These are phyloP conservation scores for Pseudoneurospora amorphoporcata DNA, from an alignment of 495 filamentous ascomycete species.

Conservation along the genomic window DNA sequence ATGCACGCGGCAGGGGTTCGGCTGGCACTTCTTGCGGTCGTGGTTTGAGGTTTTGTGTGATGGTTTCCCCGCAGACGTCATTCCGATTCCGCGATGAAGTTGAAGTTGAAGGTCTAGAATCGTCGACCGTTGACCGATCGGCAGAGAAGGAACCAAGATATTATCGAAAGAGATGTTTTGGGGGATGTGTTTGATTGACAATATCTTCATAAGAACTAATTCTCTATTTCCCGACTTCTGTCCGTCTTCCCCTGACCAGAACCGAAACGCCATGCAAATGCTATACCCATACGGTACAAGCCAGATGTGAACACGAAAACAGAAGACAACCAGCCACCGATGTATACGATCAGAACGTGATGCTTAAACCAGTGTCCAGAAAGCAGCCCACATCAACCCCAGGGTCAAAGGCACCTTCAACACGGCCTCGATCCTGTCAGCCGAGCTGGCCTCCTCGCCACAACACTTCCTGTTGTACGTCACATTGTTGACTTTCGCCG, in stretches of 20 bases:
- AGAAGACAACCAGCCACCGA: neutral
- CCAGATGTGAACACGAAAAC: neutral
- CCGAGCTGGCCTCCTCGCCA: conserved; percentile 32
- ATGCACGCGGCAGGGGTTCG: neutral
- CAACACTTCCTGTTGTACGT: conserved; percentile 70
- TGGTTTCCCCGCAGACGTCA: conserved; percentile 7
- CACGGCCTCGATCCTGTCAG: conserved; percentile 3
- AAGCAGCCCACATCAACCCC: conserved; percentile 6
- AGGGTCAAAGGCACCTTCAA: conserved; percentile 2
- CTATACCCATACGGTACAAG: neutral
- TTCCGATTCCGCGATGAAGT: neutral
- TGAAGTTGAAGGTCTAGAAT: neutral
- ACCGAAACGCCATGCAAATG: neutral
- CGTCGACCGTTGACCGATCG: neutral
- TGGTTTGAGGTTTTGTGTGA: conserved; percentile 3
- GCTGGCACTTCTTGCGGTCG: neutral
- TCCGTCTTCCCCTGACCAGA: neutral
- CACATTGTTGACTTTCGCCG: conserved; percentile 76
- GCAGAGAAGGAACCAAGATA: neutral
- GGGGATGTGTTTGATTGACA: neutral
- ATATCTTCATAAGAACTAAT: neutral
- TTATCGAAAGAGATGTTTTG: neutral
- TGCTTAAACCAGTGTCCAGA: neutral
- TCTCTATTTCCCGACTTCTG: neutral
- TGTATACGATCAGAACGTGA: neutral